Evolutionary conservation across 768 basidiomycete species (phyloP), one percentile per base, ranked within the genome.

Genomic region (Tephrocybe sp.): DNA sequence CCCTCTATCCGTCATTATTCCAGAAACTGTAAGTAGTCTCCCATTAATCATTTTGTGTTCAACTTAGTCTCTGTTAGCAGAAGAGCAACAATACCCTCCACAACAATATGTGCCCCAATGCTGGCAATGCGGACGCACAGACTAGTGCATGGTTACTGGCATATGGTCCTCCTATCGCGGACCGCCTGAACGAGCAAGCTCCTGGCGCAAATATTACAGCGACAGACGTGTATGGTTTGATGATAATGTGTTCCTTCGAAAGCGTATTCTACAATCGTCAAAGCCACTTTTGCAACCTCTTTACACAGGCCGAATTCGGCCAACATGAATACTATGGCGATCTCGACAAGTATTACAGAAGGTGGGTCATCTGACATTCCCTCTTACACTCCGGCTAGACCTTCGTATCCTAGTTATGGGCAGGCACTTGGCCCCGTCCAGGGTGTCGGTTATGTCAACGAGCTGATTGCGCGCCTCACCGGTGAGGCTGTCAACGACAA

Each of bases 401-500:
- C 52, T 28, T n/a, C n/a, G 2, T 3, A 24, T 34, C 31, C 8
- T 51, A 88, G 87, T 16, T 79, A 89, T 51, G 89, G 90, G 3
- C 80, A 83, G 52, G 56, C 64, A 2, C 71, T 92, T 1, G 90
- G 91, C 1, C 84, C 72, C 4, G 82, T 91, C 6, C 89, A 90
- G 62, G 90, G 91, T 26, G 84, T 93, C 3, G 93, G 92, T 5
- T 96, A 89, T 63, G 74, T 89, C 60, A 93, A 92, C 63, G 92
- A 95, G 68, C 78, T 96, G n/a, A 64, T 95, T 18, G 89, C 90
- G 0, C 82, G 94, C 9, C 75, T 96, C 35, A 89, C 85, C 0
- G 74, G 74, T 13, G 65, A 63, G 13, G 78, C 82, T 1, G 86
- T 90, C 24, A 63, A 62, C 32, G 89, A 92, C 64, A 60, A 76